A percentile compares a stretch with the other conserved stretches of the same genome.
These are phyloP conservation scores for Chrysosporium keratinophilum DNA, from an alignment of 2,329 filamentous ascomycete genomes.

Conservation along the genomic window DNA sequence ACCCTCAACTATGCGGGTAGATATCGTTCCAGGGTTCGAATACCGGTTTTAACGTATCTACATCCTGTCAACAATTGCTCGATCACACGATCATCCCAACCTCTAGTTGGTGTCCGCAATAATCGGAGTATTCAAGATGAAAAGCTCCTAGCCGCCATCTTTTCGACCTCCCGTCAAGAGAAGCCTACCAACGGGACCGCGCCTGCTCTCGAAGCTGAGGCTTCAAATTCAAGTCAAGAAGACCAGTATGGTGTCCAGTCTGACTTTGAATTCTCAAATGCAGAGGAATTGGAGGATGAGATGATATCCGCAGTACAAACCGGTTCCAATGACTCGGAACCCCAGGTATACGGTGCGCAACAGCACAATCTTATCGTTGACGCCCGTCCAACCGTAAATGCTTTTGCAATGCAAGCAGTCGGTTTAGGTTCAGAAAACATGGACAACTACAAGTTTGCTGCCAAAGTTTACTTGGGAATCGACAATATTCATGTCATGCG, in stretches of 20 bases:
- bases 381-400: constrained; percentile 86
- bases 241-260: constrained; percentile 36
- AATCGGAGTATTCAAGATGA: constrained; percentile 95
- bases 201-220: constrained; percentile 34
- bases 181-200: constrained; percentile 33
- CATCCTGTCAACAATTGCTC: constrained; percentile 95
- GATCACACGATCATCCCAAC: constrained; percentile 89
- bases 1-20: constrained; percentile 84
- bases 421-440: constrained; percentile 95
- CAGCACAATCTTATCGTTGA: constrained; percentile 93
- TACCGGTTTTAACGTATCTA: constrained; percentile 86
- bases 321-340: constrained; percentile 51
- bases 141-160: constrained; percentile 83
- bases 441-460: constrained; percentile 88
- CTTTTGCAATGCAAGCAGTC: constrained; percentile 84
- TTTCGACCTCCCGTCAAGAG: constrained; percentile 56
- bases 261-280: constrained; percentile 48
- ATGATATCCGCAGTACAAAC: constrained; percentile 47
- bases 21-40: constrained; percentile 79
- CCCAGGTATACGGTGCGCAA: constrained; percentile 76
- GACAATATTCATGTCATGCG: constrained; percentile 99
- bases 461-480: constrained; percentile 86
- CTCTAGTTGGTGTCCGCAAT: constrained; percentile 70
- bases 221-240: constrained; percentile 41
- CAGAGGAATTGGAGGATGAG: constrained; percentile 60